Evolutionary conservation across 345 rosid genomes (phyloP), one percentile per base, ranked within the genome.

Genomic region (Citrus reticulata): DNA sequence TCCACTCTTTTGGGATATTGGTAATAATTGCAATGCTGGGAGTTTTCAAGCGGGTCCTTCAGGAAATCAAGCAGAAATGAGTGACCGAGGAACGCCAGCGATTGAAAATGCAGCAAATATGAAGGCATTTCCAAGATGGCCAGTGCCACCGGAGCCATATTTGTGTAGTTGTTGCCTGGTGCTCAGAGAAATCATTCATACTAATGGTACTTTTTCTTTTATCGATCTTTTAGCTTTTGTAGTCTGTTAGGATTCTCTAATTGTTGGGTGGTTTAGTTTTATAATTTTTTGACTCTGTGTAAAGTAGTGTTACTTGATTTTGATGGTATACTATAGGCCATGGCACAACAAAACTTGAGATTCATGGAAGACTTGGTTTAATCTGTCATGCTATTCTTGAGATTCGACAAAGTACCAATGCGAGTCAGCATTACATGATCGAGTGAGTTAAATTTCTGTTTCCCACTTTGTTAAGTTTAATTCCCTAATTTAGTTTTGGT

Each of bases 281-380:
- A 46, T 39, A 55, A 13, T 37, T 35, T 13, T 54, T 34, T 51
- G 25, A 46, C 16, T 13, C 14, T 11, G 51, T 46, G 51, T 46
- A 13, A 46, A 13, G 51, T 46, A 46, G 17, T 3, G 51, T 46
- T 46, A 46, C 17, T 46, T 46, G 17, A 46, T 46, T 46, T 51
- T 24, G 4, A 9, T 19, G 8, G 25, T n/a, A 19, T 3, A 16
- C 5, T 4, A 49, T n/a, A 89, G 94, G 88, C 11, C 62, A 39
- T 5, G 67, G 42, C 29, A 75, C 83, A 1, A 73, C 86, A n/a
- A 91, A 81, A 79, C 88, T 91, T 3, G 91, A 91, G 80, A 86
- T 91, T 46, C 91, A 88, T 79, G 94, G 96, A 46, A 79, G 90
- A 76, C 66, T 85, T 30, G 93, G 92, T 32, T 62, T 85, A 68